Conservation (phyloP, 1,139 yeast genomes). For the Kluyveromyces sp. region DNA sequence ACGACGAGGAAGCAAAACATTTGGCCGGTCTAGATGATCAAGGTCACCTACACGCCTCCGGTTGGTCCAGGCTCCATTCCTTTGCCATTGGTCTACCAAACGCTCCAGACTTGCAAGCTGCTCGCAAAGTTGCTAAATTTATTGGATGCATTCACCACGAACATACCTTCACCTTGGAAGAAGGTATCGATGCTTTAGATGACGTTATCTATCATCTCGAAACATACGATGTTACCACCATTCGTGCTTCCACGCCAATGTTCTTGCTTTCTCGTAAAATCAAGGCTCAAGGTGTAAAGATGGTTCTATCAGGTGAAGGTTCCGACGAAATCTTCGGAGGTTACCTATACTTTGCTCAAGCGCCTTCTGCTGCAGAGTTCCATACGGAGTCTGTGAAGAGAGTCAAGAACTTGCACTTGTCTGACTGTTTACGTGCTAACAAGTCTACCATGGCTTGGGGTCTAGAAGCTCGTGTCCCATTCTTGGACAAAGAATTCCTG, state of each 20-base stretch:
- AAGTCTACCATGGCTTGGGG: conserved; percentile 99
- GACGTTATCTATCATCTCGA: conserved; percentile 95
- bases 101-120: conserved; percentile 96
- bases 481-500: conserved; percentile 88
- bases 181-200: conserved; percentile 89
- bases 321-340: conserved; percentile 99
- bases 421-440: conserved; percentile 98
- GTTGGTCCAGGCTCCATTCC: conserved; percentile 86
- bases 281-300: conserved; percentile 98
- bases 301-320: conserved; percentile 98
- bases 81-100: conserved; percentile 96
- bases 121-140: conserved; percentile 90
- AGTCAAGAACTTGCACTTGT: conserved; percentile 92
- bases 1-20: conserved; percentile 43
- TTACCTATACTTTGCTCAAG: conserved; percentile 91
- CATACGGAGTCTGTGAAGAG: conserved; percentile 92
- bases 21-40: conserved; percentile 88
- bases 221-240: conserved; percentile 97
- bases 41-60: conserved; percentile 72
- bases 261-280: conserved; percentile 90
- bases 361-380: conserved; percentile 88
- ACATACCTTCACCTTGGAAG: conserved; percentile 92
- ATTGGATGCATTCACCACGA: conserved; percentile 97
- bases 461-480: conserved; percentile 98
- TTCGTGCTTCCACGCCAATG: conserved; percentile 99